Conservation (phyloP, 495 filamentous ascomycete species). For the Neurospora sp. region DNA sequence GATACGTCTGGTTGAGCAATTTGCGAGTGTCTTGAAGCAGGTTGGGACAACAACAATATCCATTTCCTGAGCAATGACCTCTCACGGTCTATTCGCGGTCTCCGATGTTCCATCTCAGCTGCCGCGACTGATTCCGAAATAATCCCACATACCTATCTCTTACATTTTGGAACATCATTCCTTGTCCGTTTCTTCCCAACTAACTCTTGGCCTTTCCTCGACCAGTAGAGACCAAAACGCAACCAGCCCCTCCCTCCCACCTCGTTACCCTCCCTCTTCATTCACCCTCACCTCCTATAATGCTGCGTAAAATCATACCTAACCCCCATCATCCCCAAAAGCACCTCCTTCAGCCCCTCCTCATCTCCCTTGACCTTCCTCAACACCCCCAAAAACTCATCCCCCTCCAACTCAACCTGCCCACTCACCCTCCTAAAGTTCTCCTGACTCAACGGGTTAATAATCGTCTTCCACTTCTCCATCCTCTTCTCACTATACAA, state of each 20-base stretch:
- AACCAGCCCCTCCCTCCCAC: background rate
- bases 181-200: background rate
- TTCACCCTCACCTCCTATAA: slow-evolving; percentile 11
- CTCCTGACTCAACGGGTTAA: slow-evolving; percentile 45
- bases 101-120: background rate
- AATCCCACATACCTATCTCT: background rate
- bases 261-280: too few relatives aligned
- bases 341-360: slow-evolving; percentile 18
- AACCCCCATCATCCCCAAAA: slow-evolving; percentile 22
- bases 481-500: slow-evolving; percentile 47
- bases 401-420: slow-evolving; percentile 21
- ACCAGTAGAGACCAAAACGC: background rate
- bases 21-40: background rate
- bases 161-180: too few relatives aligned
- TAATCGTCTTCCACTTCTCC: slow-evolving; percentile 45
- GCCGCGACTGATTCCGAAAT: background rate
- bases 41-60: background rate
- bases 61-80: background rate
- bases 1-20: background rate
- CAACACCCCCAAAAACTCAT: slow-evolving; percentile 30
- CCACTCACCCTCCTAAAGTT: slow-evolving; percentile 39
- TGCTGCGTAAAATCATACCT: slow-evolving; percentile 36
- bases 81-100: background rate
- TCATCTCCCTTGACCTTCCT: slow-evolving; percentile 24
- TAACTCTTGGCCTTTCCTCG: background rate